Conservation (phyloP, 441 rosid species). For the Erodium texanum region DNA sequence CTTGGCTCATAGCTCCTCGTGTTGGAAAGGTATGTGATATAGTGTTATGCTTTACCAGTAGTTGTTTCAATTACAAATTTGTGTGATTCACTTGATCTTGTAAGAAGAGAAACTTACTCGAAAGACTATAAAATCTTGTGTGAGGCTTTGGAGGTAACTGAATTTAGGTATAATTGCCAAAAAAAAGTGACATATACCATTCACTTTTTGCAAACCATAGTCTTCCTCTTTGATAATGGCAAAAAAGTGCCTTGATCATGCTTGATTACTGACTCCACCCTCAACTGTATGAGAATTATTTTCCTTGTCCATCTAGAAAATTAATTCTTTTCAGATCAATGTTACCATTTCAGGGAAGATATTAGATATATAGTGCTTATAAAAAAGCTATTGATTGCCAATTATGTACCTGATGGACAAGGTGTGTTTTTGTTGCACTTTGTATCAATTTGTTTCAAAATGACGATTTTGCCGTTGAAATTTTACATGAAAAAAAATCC, state of each 20-base stretch:
- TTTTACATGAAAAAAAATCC: too few relatives aligned
- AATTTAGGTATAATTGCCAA: neutral
- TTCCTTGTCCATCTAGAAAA: conserved; percentile 48
- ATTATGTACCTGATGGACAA: neutral
- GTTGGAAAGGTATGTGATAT: conserved; percentile 65
- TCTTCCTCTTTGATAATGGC: too few relatives aligned
- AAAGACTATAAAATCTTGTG: neutral
- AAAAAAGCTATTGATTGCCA: neutral
- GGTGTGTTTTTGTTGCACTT: too few relatives aligned
- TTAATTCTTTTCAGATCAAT: conserved; percentile 7
- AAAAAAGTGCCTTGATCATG: neutral
- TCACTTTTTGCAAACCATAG: too few relatives aligned
- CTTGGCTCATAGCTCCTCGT: conserved; percentile 93
- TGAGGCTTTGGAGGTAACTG: neutral
- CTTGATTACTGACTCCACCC: conserved; percentile 36
- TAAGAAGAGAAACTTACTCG: neutral
- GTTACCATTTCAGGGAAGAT: conserved; percentile 9
- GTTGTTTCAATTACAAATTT: neutral
- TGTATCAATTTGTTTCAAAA: too few relatives aligned
- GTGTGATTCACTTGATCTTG: too few relatives aligned
- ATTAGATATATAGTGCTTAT: conserved; percentile 10
- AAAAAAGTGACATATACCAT: too few relatives aligned
- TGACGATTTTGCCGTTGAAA: too few relatives aligned
- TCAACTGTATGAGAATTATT: conserved; percentile 28
- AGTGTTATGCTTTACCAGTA: neutral